phyloP scores from a whole-genome alignment of 129 eudicot species.

The Apium graveolens region DNA sequence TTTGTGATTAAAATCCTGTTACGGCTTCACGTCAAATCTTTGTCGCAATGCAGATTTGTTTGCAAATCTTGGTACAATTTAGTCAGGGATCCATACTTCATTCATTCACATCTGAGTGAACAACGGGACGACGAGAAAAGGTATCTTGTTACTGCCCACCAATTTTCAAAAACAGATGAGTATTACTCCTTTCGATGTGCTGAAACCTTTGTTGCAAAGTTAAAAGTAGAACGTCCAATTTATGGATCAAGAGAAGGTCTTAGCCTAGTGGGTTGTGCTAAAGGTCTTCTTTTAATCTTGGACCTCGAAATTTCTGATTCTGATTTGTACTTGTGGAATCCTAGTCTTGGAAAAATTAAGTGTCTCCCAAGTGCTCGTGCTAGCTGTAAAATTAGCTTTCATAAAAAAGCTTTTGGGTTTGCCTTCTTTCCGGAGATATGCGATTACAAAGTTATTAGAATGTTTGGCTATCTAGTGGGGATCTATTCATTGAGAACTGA shows the following conservation, averaged over 20 bases:
- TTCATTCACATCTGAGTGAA: background rate
- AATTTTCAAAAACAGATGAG: background rate
- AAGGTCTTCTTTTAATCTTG: background rate
- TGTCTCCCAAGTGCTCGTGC: background rate
- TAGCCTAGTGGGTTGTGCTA: background rate
- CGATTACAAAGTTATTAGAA: background rate
- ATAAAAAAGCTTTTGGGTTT: background rate
- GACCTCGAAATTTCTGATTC: background rate
- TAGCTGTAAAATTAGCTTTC: background rate
- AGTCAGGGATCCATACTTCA: background rate
- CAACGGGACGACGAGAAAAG: background rate
- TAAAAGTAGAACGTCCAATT: background rate
- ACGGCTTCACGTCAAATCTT: background rate
- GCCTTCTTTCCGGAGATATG: background rate
- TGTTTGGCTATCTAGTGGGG: background rate
- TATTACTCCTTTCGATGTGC: background rate
- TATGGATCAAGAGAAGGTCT: background rate
- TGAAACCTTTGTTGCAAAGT: background rate
- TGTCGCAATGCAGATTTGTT: background rate
- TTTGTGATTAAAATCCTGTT: background rate
- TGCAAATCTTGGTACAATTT: conserved; percentile 1
- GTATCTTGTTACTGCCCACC: background rate
- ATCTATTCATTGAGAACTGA: background rate
- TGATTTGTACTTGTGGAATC: background rate
- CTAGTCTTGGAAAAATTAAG: background rate